Evolutionary conservation across 2,329 filamentous ascomycete genomes (phyloP), one percentile per base, ranked within the genome.

Genomic region (Fusarium sp.): DNA sequence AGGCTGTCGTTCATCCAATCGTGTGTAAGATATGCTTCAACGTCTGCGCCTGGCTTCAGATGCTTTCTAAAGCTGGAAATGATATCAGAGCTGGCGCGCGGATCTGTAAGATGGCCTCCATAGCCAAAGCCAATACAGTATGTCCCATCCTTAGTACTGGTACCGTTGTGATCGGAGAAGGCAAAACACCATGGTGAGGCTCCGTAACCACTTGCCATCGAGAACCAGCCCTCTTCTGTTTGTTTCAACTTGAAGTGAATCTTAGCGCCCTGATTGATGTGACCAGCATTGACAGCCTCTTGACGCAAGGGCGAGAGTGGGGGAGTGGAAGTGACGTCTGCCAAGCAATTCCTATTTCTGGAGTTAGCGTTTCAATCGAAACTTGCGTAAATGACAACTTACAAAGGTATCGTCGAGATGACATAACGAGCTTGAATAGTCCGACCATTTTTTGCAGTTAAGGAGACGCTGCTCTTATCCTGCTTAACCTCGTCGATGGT

Each of bases 101-200:
- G 16, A 5, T 46, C 14, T 18, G 23, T 2, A 5, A 46, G 25
- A n/a, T 25, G 11, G 0, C 43, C 10, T 3, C 25, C 25, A 2
- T 25, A 25, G 2, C 43, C 43, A 25, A 46, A 46, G 0, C 43
- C 43, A 3, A 46, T 46, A 25, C 43, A 46, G 6, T 46, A 46
- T 1, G 43, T 46, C 0, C 43, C 16, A n/a, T 46, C 6, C 10
- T 46, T n/a, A 0, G 0, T 25, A 3, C 7, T n/a, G 4, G 23
- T 13, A 11, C 43, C 43, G 43, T 46, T 46, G 1, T 46, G 43
- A 8, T 46, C 43, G 0, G 43, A 25, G 21, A 46, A 46, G 23
- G 43, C 43, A 9, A 46, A 46, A 4, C 43, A 46, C 23, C 16
- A 46, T 5, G 43, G 43, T 0, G 43, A 25, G n/a, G 16, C 6